phyloP scores from a whole-genome alignment of 495 filamentous ascomycete species.

The Aspergillus asperescens region DNA sequence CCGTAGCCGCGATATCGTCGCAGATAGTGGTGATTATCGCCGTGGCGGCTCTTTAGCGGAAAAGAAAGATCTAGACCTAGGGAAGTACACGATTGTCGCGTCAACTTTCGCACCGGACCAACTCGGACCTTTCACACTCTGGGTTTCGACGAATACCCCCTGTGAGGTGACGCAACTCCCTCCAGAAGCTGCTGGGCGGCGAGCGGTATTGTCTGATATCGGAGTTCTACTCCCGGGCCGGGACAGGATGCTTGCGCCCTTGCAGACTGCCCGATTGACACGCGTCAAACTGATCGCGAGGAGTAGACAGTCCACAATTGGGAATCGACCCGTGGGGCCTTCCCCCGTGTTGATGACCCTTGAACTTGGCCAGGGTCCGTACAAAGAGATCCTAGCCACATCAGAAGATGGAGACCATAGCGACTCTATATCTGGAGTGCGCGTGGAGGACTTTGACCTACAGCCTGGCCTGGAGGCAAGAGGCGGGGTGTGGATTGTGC shows the following conservation, averaged over 20 bases:
- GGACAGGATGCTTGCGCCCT: slow-evolving; percentile 46
- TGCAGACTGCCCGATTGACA: slow-evolving; percentile 53
- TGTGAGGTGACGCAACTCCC: slow-evolving; percentile 52
- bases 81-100: slow-evolving; percentile 79
- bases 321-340: slow-evolving; percentile 34
- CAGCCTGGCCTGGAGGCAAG: slow-evolving; percentile 45
- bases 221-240: slow-evolving; percentile 48
- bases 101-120: slow-evolving; percentile 82
- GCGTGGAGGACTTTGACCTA: slow-evolving; percentile 67
- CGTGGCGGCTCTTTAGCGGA: slow-evolving; percentile 69
- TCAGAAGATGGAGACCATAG: slow-evolving; percentile 61
- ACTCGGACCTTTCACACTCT: slow-evolving; percentile 67
- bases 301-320: slow-evolving; percentile 34
- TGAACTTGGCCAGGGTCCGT: slow-evolving; percentile 64
- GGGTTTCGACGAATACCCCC: slow-evolving; percentile 55
- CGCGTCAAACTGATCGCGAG: slow-evolving; percentile 50
- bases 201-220: slow-evolving; percentile 48
- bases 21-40: slow-evolving; percentile 77
- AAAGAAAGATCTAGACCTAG: slow-evolving; percentile 49
- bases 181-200: slow-evolving; percentile 62
- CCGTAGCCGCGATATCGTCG: slow-evolving; percentile 69
- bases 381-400: slow-evolving; percentile 53
- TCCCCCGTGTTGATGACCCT: slow-evolving; percentile 60
- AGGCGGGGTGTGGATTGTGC: slow-evolving; percentile 67
- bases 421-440: slow-evolving; percentile 61